A percentile compares a stretch with the other conserved stretches of the same genome.
phyloP scores from a whole-genome alignment of 2,329 filamentous ascomycete genomes.

The Aspergillus puulaauensis region DNA sequence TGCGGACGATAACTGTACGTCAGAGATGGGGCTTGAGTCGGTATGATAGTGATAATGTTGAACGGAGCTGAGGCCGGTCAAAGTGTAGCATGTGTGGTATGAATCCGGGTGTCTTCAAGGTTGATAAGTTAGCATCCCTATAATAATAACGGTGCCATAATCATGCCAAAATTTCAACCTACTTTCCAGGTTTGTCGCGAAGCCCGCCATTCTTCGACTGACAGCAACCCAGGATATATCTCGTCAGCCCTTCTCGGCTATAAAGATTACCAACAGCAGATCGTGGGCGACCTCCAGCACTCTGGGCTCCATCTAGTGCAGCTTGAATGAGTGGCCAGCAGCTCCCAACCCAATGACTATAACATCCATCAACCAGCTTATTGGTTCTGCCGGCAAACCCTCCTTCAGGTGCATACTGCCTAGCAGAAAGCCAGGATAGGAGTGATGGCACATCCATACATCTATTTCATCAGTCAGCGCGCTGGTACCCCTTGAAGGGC shows the following conservation, averaged over 20 bases:
- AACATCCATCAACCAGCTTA: constrained; percentile 97
- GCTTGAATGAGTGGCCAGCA: constrained; percentile 93
- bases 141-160: not conserved
- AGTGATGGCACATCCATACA: constrained; percentile 75
- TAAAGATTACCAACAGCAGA: constrained; percentile 52
- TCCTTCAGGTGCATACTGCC: constrained; percentile 87
- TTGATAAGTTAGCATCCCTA: constrained; percentile 20
- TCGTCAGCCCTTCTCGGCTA: constrained; percentile 77
- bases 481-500: not conserved
- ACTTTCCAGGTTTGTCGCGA: constrained; percentile 91
- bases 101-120: constrained; percentile 68
- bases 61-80: constrained; percentile 79
- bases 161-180: constrained; percentile 40
- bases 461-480: constrained; percentile 43
- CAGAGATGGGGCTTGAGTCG: constrained; percentile 30
- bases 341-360: constrained; percentile 95
- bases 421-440: constrained; percentile 82
- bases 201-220: constrained; percentile 78
- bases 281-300: constrained; percentile 19
- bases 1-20: constrained; percentile 33
- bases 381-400: constrained; percentile 93
- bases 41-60: constrained; percentile 64
- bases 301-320: constrained; percentile 59
- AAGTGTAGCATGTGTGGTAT: constrained; percentile 91
- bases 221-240: constrained; percentile 88